Base-by-base conservation (phyloP, 2,329 filamentous ascomycete species). In the Macrophomina phaseolina region DNA sequence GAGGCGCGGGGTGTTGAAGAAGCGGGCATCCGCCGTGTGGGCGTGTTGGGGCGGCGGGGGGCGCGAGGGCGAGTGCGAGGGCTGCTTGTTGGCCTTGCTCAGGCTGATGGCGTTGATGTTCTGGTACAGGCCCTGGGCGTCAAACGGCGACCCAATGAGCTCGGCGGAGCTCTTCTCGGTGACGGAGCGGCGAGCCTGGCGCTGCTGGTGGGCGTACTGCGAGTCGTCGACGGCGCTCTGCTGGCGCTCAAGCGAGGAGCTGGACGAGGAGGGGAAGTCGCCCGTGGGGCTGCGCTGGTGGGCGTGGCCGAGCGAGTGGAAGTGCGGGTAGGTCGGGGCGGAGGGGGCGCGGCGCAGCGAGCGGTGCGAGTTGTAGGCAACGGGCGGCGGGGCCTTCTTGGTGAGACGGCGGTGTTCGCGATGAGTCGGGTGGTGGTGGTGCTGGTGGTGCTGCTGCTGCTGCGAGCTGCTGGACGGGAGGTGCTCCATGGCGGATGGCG, bases 61-160 rank as follows among this genome's bases (percentile, higher is more conserved):
- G 67, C 68, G 71, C 67, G 65, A 53, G 58, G 68, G 67, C 52
- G 56, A 60, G 42, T 18, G 53, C 30, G 62, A 66, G 38, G 36
- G 11, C 36, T 53, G 40, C 18, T 7, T 8, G 36, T 38, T 38
- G 36, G 32, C 64, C 67, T 67, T 53, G 48, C 11, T 65, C 66
- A 65, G 36, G 55, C 56, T 70, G 68, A 71, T 75, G 75, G 64
- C 71, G 72, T 76, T 73, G 69, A 78, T 73, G 70, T 74, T 77
- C 71, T 75, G 72, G 70, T 77, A 72, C 68, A 80, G 71, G 66
- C 74, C 73, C 63, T 74, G 74, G 65, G 73, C 73, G 74, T 80
- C 78, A 73, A 82, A 81, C 68, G 77, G 74, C 68, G 73, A 71
- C 66, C 80, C 80, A 67, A 80, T 72, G 58, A 80, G 73, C 64